Percentiles rank a stretch among this genome's conserved stretches.
phyloP scores from a whole-genome alignment of 768 basidiomycete genomes.

The Tricholoma hemisulphureum region DNA sequence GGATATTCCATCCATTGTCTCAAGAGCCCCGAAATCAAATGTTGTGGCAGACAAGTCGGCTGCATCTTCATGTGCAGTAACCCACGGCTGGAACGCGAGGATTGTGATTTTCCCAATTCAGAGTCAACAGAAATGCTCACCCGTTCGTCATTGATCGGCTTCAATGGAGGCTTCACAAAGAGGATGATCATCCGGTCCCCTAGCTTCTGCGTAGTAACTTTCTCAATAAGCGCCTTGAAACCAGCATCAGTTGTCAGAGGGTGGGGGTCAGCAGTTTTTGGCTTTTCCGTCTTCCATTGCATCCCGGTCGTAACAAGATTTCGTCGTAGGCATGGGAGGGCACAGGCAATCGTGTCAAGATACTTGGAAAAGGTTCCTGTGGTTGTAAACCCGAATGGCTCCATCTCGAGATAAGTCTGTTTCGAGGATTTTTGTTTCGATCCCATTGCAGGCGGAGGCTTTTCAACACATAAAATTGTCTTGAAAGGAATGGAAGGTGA shows the following conservation, averaged over 20 bases:
- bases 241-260: too few relatives aligned
- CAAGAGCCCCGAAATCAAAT: background rate
- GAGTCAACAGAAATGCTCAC: background rate
- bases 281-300: too few relatives aligned
- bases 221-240: background rate
- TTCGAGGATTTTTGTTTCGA: background rate
- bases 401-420: background rate
- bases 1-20: background rate
- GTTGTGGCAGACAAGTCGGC: background rate
- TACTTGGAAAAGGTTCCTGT: background rate
- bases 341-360: background rate
- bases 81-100: background rate
- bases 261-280: slow-evolving; percentile 1
- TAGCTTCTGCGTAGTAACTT: background rate
- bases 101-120: background rate
- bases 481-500: background rate
- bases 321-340: background rate
- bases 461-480: background rate
- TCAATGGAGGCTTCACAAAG: too few relatives aligned
- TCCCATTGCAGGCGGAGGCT: background rate
- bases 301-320: slow-evolving; percentile 1
- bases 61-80: background rate
- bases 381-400: background rate
- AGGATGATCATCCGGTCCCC: background rate
- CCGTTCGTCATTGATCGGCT: background rate